phyloP scores from a whole-genome alignment of 768 basidiomycete genomes.

The Hygrophorus russula region DNA sequence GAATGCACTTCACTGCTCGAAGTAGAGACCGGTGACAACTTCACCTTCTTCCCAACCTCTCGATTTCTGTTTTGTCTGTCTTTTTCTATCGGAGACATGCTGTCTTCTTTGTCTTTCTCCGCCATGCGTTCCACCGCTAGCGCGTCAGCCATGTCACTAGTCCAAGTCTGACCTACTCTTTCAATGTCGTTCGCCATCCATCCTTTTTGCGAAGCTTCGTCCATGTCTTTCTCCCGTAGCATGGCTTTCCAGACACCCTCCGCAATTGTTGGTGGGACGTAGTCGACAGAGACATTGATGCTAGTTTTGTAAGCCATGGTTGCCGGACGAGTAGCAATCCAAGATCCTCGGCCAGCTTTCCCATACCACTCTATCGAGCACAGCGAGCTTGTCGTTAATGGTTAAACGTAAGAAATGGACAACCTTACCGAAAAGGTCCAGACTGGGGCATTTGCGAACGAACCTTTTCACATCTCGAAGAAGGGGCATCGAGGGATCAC shows the following conservation, averaged over 20 bases:
- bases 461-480: slow-evolving; percentile 26
- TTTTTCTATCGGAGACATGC: neutral
- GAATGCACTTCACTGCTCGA: slow-evolving; percentile 3
- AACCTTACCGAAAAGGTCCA: slow-evolving; percentile 19
- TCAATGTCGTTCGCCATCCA: slow-evolving; percentile 10
- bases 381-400: neutral
- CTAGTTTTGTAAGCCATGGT: slow-evolving; percentile 16
- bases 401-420: neutral
- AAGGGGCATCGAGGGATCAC: slow-evolving; percentile 24
- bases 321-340: slow-evolving; percentile 15
- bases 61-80: neutral
- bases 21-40: slow-evolving; percentile 4
- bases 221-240: slow-evolving; percentile 9
- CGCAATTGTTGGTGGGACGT: slow-evolving; percentile 15
- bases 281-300: slow-evolving; percentile 21
- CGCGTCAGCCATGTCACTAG: slow-evolving; percentile 16
- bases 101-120: slow-evolving; percentile 16
- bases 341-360: slow-evolving; percentile 20
- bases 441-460: slow-evolving; percentile 22
- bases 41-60: neutral
- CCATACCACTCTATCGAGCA: slow-evolving; percentile 23
- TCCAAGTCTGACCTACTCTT: slow-evolving; percentile 20
- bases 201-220: slow-evolving; percentile 11
- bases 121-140: slow-evolving; percentile 13
- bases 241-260: slow-evolving; percentile 14